phyloP scores from a whole-genome alignment of 805 yeast genomes.

The Starmerella cellae region DNA sequence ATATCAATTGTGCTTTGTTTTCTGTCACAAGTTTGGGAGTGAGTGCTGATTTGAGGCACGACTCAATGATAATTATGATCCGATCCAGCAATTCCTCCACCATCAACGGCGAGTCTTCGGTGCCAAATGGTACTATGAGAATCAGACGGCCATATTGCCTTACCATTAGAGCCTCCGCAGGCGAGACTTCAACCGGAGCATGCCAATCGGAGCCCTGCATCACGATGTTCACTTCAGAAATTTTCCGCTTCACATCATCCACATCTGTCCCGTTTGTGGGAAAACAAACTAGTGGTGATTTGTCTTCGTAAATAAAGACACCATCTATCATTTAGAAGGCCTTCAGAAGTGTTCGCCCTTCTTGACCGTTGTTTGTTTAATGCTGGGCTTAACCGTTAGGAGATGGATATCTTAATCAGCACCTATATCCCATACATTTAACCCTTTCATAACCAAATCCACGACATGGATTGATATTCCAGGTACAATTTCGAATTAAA shows the following conservation, averaged over 20 bases:
- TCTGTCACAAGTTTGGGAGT: conserved; percentile 47
- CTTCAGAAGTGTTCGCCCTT: too few species aligned
- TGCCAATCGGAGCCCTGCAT: background rate
- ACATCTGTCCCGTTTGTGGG: background rate
- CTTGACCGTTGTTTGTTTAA: too few species aligned
- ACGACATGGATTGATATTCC: too few species aligned
- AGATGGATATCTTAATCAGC: too few species aligned
- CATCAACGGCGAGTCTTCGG: conserved; percentile 36
- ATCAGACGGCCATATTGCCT: conserved; percentile 21
- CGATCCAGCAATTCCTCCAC: conserved; percentile 42
- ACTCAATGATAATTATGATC: conserved; percentile 40
- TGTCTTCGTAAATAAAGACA: conserved; percentile 8
- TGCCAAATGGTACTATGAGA: conserved; percentile 25
- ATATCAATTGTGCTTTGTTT: conserved; percentile 55
- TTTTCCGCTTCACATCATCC: background rate
- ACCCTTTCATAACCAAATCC: too few species aligned
- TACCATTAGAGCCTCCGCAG: conserved; percentile 24
- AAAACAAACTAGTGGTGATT: conserved; percentile 5
- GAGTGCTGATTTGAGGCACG: conserved; percentile 47
- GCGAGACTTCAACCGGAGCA: conserved; percentile 17
- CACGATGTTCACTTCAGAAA: background rate
- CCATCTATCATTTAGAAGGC: conserved; percentile 13
- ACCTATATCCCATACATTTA: too few species aligned
- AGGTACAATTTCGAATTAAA: too few species aligned
- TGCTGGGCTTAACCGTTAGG: too few species aligned